These are phyloP conservation scores for Mycena sanguinolenta DNA, from an alignment of 768 basidiomycete species.

Conservation along the genomic window DNA sequence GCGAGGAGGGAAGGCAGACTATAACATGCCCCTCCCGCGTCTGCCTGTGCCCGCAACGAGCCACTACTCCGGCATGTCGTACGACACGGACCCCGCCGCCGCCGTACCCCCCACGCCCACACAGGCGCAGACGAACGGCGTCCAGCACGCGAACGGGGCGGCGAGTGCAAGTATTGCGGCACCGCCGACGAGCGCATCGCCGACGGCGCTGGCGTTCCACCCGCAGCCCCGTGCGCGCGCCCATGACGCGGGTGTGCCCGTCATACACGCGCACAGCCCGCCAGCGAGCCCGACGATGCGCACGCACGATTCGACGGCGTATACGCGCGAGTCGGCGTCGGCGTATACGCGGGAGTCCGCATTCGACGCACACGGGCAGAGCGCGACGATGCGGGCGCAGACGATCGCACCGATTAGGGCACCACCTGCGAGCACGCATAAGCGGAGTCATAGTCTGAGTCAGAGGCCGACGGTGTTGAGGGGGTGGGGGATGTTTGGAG, in stretches of 20 bases:
- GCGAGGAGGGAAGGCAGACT: slow-evolving; percentile 66
- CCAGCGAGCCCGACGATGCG: slow-evolving; percentile 38
- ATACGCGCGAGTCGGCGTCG: neutral
- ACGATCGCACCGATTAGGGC: slow-evolving; percentile 65
- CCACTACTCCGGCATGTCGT: slow-evolving; percentile 87
- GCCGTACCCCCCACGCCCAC: slow-evolving; percentile 28
- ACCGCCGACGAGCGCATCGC: slow-evolving; percentile 61
- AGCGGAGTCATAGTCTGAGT: slow-evolving; percentile 86
- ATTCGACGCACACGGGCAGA: too few relatives aligned
- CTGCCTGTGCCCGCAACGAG: slow-evolving; percentile 45
- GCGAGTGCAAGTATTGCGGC: slow-evolving; percentile 2
- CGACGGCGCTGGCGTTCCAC: slow-evolving; percentile 70
- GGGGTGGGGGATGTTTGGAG: slow-evolving; percentile 75
- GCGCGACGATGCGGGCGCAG: slow-evolving; percentile 41
- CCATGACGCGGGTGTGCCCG: slow-evolving; percentile 73
- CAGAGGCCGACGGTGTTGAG: slow-evolving; percentile 72
- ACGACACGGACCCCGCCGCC: slow-evolving; percentile 64
- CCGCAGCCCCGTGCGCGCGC: slow-evolving; percentile 74
- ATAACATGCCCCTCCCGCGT: slow-evolving; percentile 76
- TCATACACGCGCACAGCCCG: slow-evolving; percentile 47
- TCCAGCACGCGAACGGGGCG: slow-evolving; percentile 21
- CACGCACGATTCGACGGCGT: slow-evolving; percentile 14
- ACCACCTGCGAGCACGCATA: slow-evolving; percentile 84
- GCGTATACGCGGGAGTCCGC: too few relatives aligned
- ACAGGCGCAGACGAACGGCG: slow-evolving; percentile 1